Evolutionary conservation across 768 basidiomycete genomes (phyloP).

Genomic region (Russula sp.): DNA sequence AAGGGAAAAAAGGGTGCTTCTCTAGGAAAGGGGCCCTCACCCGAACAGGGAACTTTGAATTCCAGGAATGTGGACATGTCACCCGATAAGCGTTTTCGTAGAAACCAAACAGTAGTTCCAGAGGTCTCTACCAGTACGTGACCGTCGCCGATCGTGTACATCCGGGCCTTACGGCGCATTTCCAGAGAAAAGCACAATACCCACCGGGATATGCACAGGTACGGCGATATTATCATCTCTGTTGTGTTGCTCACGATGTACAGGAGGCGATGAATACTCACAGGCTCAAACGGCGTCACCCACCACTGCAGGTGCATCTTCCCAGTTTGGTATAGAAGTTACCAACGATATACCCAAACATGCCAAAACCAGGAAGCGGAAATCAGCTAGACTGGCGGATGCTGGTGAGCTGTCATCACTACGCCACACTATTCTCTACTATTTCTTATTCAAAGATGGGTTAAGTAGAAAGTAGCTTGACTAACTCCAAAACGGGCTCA

Average conservation of each 20-base stretch:
- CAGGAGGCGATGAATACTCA: neutral
- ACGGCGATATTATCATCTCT: neutral
- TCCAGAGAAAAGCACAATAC: neutral
- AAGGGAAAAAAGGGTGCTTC: neutral
- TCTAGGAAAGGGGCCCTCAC: neutral
- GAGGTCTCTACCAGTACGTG: constrained; percentile 3
- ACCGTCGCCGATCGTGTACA: neutral
- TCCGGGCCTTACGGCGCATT: neutral
- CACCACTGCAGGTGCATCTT: neutral
- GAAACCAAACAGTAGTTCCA: neutral
- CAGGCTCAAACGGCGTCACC: neutral
- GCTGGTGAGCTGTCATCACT: neutral
- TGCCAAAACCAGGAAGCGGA: neutral
- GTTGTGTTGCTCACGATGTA: neutral
- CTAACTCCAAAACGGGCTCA: neutral
- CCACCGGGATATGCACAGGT: neutral
- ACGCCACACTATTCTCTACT: neutral
- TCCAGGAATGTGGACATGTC: neutral
- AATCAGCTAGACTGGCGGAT: neutral
- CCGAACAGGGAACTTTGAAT: neutral
- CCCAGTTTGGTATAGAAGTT: neutral
- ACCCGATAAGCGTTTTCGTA: neutral
- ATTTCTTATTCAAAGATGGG: neutral
- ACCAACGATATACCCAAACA: neutral
- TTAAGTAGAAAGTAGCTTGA: neutral